These are phyloP conservation scores for Ogataea corticis DNA, from an alignment of 805 yeast genomes.

Conservation along the genomic window DNA sequence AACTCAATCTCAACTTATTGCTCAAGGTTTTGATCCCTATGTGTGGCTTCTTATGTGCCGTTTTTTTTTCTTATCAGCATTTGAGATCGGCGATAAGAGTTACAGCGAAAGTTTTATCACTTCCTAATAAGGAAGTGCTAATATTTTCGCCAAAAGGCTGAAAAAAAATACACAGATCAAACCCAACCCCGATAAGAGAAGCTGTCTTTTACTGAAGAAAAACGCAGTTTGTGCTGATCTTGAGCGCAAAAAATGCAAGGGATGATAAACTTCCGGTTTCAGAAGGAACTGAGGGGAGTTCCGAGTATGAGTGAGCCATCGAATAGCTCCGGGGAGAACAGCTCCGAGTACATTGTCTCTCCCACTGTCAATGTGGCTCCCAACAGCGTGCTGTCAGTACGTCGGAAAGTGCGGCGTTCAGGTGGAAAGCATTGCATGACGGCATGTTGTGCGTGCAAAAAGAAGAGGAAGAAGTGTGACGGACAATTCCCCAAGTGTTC, in stretches of 20 bases:
- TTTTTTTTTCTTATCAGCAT: background rate
- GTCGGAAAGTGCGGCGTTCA: background rate
- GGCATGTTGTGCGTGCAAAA: slow-evolving; percentile 53
- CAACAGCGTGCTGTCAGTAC: background rate
- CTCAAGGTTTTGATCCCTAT: no score
- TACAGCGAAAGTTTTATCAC: background rate
- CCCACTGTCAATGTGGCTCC: background rate
- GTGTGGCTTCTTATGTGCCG: background rate
- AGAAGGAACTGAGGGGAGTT: background rate
- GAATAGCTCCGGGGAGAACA: background rate
- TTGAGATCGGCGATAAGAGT: background rate
- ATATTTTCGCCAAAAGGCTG: background rate
- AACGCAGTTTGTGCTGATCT: no score
- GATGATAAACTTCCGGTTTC: background rate
- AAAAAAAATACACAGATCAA: background rate
- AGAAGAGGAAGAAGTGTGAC: slow-evolving; percentile 51
- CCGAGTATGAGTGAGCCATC: background rate
- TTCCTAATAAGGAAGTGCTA: background rate
- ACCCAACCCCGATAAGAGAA: background rate
- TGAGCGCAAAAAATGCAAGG: background rate
- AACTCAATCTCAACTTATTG: no score
- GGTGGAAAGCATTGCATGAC: slow-evolving; percentile 38
- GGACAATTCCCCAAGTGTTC: slow-evolving; percentile 50
- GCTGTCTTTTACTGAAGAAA: no score
- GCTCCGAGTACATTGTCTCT: no score